These are phyloP conservation scores for Salix dunnii DNA, from an alignment of 345 rosid genomes.

Conservation along the genomic window DNA sequence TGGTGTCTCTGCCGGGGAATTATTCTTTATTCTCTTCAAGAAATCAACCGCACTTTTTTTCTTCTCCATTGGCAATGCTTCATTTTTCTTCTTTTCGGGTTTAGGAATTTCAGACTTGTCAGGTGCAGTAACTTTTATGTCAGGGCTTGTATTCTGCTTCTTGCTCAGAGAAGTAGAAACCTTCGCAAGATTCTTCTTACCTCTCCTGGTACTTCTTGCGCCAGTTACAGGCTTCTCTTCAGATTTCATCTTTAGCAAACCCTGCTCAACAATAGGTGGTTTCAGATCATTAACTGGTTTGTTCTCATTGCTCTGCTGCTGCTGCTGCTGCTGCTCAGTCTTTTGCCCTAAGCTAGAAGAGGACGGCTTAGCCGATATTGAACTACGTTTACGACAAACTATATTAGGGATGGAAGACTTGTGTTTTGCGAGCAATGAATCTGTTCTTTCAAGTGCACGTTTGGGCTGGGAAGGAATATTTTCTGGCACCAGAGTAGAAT, in stretches of 20 bases:
- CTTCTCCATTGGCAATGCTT: conserved; percentile 38
- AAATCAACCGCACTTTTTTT: conserved; percentile 66
- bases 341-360: conserved; percentile 37
- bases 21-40: conserved; percentile 62
- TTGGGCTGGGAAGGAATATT: conserved; percentile 13
- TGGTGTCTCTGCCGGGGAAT: conserved; percentile 34
- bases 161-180: conserved; percentile 11
- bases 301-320: conserved; percentile 11
- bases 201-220: conserved; percentile 59
- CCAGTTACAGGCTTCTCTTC: conserved; percentile 50
- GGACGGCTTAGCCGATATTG: conserved; percentile 47
- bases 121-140: conserved; percentile 15
- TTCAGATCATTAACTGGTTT: conserved; percentile 17
- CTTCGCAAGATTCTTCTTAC: conserved; percentile 29
- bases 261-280: conserved; percentile 23
- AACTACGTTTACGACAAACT: conserved; percentile 56
- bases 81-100: conserved; percentile 28
- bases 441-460: conserved; percentile 43
- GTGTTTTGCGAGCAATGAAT: conserved; percentile 43
- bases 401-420: conserved; percentile 43
- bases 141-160: conserved; percentile 29
- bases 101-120: conserved; percentile 17
- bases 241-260: conserved; percentile 30
- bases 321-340: conserved; percentile 18
- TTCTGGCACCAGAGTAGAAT: conserved; percentile 1